Evolutionary conservation across 164 flowering plant genomes (phyloP).

Genomic region (Nymphaea thermarum): DNA sequence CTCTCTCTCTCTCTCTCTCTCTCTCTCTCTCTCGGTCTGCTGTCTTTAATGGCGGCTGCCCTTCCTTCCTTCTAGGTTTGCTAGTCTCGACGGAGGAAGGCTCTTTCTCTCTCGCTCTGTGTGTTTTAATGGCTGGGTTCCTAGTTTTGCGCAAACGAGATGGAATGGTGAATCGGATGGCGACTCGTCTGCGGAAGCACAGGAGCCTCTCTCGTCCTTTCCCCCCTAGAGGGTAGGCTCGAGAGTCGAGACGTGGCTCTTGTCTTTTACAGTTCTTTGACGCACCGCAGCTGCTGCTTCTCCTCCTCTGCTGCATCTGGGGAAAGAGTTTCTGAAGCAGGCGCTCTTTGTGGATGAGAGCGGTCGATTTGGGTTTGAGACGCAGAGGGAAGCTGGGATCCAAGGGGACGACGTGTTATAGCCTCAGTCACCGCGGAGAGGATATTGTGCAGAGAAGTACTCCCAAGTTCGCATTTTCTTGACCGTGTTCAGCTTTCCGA

Average conservation of each 20-base stretch:
- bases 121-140: neutral
- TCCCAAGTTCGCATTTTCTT: too few relatives aligned
- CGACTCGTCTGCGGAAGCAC: neutral
- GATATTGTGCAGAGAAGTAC: too few relatives aligned
- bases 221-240: too few relatives aligned
- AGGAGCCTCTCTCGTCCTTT: neutral
- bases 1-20: too few relatives aligned
- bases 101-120: too few relatives aligned
- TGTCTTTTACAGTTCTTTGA: neutral
- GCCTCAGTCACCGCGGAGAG: neutral
- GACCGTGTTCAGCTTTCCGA: too few relatives aligned
- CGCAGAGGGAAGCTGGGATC: too few relatives aligned
- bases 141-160: neutral
- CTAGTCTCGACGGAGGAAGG: too few relatives aligned
- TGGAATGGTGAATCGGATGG: neutral
- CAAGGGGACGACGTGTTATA: neutral
- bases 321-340: neutral
- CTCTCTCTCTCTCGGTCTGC: too few relatives aligned
- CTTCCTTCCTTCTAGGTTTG: too few relatives aligned
- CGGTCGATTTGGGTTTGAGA: neutral
- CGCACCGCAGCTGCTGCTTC: neutral
- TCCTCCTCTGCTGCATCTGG: neutral
- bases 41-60: too few relatives aligned
- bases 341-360: neutral
- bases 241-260: too few relatives aligned